phyloP scores from a whole-genome alignment of 106 monocot genomes.

The Allium cepa region DNA sequence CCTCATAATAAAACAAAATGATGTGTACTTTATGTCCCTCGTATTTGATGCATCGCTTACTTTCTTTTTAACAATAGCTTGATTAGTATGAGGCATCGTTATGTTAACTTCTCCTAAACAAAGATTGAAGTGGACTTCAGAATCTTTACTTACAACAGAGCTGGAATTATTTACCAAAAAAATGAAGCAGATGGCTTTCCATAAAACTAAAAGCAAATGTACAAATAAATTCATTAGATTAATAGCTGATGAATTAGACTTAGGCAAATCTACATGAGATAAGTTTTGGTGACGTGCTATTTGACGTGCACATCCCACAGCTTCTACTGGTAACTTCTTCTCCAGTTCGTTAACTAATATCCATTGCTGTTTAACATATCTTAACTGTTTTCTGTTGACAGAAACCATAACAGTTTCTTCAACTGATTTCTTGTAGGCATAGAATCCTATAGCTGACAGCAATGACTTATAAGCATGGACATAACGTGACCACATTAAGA shows the following conservation, averaged over 20 bases:
- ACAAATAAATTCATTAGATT: slow-evolving; percentile 19
- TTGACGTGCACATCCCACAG: slow-evolving; percentile 55
- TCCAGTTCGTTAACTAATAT: slow-evolving; percentile 38
- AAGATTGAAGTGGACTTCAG: slow-evolving; percentile 21
- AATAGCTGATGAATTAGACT: slow-evolving; percentile 12
- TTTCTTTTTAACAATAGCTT: slow-evolving; percentile 4
- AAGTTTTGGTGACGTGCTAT: slow-evolving; percentile 40
- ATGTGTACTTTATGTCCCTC: slow-evolving; percentile 14
- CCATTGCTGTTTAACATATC: slow-evolving; percentile 19
- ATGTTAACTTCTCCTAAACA: slow-evolving; percentile 42
- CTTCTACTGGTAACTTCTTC: slow-evolving; percentile 39
- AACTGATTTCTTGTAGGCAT: slow-evolving; percentile 12
- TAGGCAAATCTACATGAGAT: slow-evolving; percentile 1
- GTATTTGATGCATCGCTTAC: slow-evolving; percentile 1
- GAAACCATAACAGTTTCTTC: slow-evolving; percentile 12
- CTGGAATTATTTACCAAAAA: slow-evolving; percentile 9
- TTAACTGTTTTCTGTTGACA: slow-evolving; percentile 21
- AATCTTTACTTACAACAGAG: slow-evolving; percentile 5
- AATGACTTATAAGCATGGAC: slow-evolving; percentile 47
- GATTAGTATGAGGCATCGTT: slow-evolving; percentile 18
- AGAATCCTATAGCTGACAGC: slow-evolving; percentile 36
- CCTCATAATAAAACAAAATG: slow-evolving; percentile 35
- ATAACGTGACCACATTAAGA: slow-evolving; percentile 51
- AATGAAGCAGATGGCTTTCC: slow-evolving; percentile 27
- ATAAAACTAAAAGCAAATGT: slow-evolving; percentile 22